Evolutionary conservation across 2,329 filamentous ascomycete species (phyloP), one percentile per base, ranked within the genome.

Genomic region (Zymoseptoria crescenta): DNA sequence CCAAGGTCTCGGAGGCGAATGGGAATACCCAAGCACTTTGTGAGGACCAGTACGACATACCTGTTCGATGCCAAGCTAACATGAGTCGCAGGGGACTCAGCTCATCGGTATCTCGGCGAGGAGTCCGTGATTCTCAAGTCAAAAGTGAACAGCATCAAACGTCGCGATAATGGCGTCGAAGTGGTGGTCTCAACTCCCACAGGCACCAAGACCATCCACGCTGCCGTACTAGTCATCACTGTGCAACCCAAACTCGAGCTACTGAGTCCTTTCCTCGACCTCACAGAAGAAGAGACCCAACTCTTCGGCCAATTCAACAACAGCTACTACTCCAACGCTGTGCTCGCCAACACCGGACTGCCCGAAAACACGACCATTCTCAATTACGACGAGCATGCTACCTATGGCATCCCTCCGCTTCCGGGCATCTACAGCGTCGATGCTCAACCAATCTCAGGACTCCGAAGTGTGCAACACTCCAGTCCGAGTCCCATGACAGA

Each of bases 211-310:
- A 61, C 71, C 10, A 69, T 80, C 50, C 59, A 68, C 51, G 75
- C 75, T 2, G 73, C 73, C 41, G 74, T 76, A 55, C 63, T 81
- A 1, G 61, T 81, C 9, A 68, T 76, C 19, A 67, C 76, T n/a
- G 72, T 76, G 8, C 78, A 77, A 0, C 77, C 75, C 2, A 70
- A 68, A 29, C 51, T 74, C 3, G 62, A 71, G 0, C 73, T 71
- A 54, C 67, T 80, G 4, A 4, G 56, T 0, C 65, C 64, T 0
- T 76, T 77, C 59, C 55, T 68, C 27, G 74, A 75, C 57, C 67
- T 80, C 5, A 66, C 64, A 41, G 1, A 53, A 0, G 48, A 63
- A 0, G 79, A 81, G 57, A 54, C 19, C 1, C 21, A 49, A 0
- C 29, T 79, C 3, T 79, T 80, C 56, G 19, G 57, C 2, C 69